phyloP scores from a whole-genome alignment of 2,329 filamentous ascomycete species.

The Ceratocystis colombiana region DNA sequence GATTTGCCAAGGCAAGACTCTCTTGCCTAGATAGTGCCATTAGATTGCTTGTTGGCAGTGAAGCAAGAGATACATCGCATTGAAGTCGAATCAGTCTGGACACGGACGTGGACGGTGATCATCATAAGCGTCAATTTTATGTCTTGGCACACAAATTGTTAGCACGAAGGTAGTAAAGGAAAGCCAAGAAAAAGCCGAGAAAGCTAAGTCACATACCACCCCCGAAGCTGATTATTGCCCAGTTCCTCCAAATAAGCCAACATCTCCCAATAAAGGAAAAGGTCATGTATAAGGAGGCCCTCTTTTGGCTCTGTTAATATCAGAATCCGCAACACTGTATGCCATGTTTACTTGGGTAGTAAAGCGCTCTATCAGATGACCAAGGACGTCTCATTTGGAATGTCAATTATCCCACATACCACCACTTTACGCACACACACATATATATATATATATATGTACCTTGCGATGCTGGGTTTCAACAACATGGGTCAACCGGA shows the following conservation, averaged over 20 bases:
- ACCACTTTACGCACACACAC: too few relatives aligned
- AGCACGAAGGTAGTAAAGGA: not conserved
- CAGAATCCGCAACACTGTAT: not conserved
- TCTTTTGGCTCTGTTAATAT: too few relatives aligned
- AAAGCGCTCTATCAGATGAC: not conserved
- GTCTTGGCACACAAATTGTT: not conserved
- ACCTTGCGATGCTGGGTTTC: not conserved
- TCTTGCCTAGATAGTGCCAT: too few relatives aligned
- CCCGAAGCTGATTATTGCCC: not conserved
- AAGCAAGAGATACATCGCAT: not conserved
- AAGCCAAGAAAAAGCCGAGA: not conserved
- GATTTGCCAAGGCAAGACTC: not conserved
- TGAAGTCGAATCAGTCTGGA: not conserved
- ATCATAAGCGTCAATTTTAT: conserved; percentile 1
- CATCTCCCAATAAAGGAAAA: not conserved
- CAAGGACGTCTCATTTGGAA: not conserved
- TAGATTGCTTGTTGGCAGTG: not conserved
- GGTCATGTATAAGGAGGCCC: not conserved
- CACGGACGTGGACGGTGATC: not conserved
- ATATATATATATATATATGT: too few relatives aligned
- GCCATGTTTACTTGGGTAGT: not conserved
- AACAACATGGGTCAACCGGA: not conserved
- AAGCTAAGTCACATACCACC: not conserved
- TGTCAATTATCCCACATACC: not conserved
- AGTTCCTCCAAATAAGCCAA: not conserved